Percentiles rank a stretch among this genome's conserved stretches.
Evolutionary conservation across 495 filamentous ascomycete species (phyloP).

Genomic region (Penicillium goetzii): DNA sequence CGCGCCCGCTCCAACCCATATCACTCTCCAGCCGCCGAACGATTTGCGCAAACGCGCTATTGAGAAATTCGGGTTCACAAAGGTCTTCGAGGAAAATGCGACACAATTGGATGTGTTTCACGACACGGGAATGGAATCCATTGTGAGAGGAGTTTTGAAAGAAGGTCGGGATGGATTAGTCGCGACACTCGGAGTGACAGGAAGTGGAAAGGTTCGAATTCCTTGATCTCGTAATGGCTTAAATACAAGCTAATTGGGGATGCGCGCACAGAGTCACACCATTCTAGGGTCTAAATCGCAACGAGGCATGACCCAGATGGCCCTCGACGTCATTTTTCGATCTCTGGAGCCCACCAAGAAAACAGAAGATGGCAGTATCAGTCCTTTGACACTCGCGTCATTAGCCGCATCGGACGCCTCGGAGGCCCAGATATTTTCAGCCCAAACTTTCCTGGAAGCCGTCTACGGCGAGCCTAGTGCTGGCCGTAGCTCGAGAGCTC

Average conservation of each 20-base stretch:
- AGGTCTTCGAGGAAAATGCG: slow-evolving; percentile 85
- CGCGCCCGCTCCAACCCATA: slow-evolving; percentile 67
- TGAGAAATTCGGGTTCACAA: slow-evolving; percentile 93
- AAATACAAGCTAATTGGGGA: slow-evolving; percentile 20
- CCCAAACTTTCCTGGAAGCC: slow-evolving; percentile 76
- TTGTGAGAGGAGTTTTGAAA: slow-evolving; percentile 78
- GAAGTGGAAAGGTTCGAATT: slow-evolving; percentile 82
- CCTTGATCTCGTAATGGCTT: neutral
- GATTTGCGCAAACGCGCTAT: slow-evolving; percentile 79
- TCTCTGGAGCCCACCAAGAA: slow-evolving; percentile 71
- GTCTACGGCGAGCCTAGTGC: slow-evolving; percentile 68
- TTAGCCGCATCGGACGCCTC: slow-evolving; percentile 77
- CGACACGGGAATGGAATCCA: slow-evolving; percentile 71
- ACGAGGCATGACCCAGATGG: slow-evolving; percentile 87
- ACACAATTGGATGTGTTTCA: slow-evolving; percentile 87
- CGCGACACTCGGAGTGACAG: slow-evolving; percentile 92
- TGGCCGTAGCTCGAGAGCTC: slow-evolving; percentile 69
- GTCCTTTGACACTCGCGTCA: slow-evolving; percentile 66
- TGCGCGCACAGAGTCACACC: slow-evolving; percentile 79
- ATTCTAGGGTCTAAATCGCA: slow-evolving; percentile 87
- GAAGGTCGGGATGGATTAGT: slow-evolving; percentile 86
- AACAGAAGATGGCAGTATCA: slow-evolving; percentile 58
- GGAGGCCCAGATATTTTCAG: slow-evolving; percentile 80
- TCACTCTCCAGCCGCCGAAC: slow-evolving; percentile 83
- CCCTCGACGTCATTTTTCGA: slow-evolving; percentile 85